A percentile compares a stretch with the other conserved stretches of the same genome.
Conservation (phyloP, 257 asterid species). For the Nicotiana tomentosiformis region DNA sequence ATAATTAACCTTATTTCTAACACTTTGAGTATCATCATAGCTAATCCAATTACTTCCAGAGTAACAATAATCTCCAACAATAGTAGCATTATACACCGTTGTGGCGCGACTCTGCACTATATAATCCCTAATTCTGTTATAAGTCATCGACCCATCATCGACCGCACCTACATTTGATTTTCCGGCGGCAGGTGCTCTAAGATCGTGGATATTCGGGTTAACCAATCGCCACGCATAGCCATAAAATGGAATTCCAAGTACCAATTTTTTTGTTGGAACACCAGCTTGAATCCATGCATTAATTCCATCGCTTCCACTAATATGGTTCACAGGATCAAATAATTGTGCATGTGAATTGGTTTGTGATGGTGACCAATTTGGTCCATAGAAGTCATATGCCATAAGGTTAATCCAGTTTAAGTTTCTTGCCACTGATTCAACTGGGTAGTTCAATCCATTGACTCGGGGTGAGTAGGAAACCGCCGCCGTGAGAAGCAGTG, state of each 20-base stretch:
- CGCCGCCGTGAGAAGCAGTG: conserved; percentile 33
- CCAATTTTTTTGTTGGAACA: conserved; percentile 26
- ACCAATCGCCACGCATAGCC: conserved; percentile 45
- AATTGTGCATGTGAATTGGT: conserved; percentile 39
- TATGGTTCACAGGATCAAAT: conserved; percentile 23
- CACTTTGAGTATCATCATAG: conserved; percentile 29
- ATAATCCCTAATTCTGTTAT: conserved; percentile 20
- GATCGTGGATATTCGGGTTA: conserved; percentile 25
- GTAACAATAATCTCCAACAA: conserved; percentile 36
- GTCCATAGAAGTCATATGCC: conserved; percentile 49
- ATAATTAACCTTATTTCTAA: conserved; percentile 31
- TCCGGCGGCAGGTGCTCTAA: conserved; percentile 39
- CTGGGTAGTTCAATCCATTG: conserved; percentile 25
- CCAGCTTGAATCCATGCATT: conserved; percentile 31
- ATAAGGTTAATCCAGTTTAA: conserved; percentile 39
- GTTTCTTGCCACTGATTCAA: conserved; percentile 22
- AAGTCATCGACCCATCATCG: conserved; percentile 20
- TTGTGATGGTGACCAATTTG: conserved; percentile 21
- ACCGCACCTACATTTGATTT: background rate
- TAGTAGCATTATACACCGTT: conserved; percentile 11
- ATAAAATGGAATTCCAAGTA: conserved; percentile 40
- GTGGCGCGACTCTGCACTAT: conserved; percentile 20
- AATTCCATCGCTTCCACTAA: conserved; percentile 35
- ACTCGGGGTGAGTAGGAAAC: conserved; percentile 17
- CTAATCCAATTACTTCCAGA: conserved; percentile 45